Base-by-base conservation (phyloP, 495 filamentous ascomycete species). In the Bacidia gigantensis region DNA sequence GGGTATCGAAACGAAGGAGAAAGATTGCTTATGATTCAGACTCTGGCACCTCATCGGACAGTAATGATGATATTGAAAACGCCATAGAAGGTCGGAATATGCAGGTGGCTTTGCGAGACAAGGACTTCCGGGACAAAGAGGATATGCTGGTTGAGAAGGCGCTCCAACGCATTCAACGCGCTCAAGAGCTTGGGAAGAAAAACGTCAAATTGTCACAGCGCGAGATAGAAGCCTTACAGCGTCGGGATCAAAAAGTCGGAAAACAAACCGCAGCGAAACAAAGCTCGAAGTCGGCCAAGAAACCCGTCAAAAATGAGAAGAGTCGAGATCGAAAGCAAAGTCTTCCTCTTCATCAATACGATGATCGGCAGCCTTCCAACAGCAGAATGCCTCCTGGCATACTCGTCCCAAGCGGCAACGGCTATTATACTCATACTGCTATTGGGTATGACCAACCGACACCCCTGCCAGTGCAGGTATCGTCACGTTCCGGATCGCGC, bases 171-270 rank as follows among this genome's bases (percentile, higher is more conserved):
- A 90, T 94, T 67, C 77, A 76, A 53, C 78, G 79, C 44, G 86
- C 87, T 24, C 79, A 84, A 54, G 71, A 74, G 54, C 76, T 79
- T 58, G 87, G 87, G 39, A 82, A 80, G 65, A 72, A 68, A 35
- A 86, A 89, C 45, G 86, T 93, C 24, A 82, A 80, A 57, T 69
- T 94, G 49, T 83, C 76, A 50, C 75, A 82, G 57, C 74, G 79
- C 25, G 87, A 92, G 62, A 65, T 88, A 55, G 82, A 83, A 38
- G 87, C 87, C 29, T 67, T 89, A 46, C 81, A 89, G 62, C 77
- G 83, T 45, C 77, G 78, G 63, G 75, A 81, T 49, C 66, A 77
- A 60, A 70, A 78, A 53, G 71, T 69, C 20, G 68, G 70, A 41
- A 46, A 77, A 59, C 68, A 77, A 55, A 70, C 68, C 17, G 67